Conservation (phyloP, 331 rosid species). For the Phaseolus coccineus region DNA sequence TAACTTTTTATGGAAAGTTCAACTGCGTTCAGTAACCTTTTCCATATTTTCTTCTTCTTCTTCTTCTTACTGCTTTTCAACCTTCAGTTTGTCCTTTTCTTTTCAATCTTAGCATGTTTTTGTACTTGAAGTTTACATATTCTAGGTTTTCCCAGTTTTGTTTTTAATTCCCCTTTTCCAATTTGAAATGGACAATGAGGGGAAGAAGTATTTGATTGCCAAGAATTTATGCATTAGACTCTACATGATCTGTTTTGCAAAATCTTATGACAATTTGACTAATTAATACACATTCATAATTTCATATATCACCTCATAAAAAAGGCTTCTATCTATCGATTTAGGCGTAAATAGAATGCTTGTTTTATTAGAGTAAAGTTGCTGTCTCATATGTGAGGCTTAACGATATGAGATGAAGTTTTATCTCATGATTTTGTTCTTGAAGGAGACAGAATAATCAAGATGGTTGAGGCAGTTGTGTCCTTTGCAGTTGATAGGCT, state of each 20-base stretch:
- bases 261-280: background rate
- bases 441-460: constrained; percentile 29
- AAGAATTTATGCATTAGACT: background rate
- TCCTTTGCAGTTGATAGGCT: constrained; percentile 49
- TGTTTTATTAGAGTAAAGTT: background rate
- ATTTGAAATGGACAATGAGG: background rate
- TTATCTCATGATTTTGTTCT: background rate
- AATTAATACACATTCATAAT: background rate
- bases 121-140: background rate
- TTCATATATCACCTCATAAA: background rate
- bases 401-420: background rate
- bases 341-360: background rate
- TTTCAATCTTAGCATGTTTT: background rate
- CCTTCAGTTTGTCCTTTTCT: background rate
- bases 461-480: constrained; percentile 56
- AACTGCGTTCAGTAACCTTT: constrained; percentile 1
- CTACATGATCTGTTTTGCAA: background rate
- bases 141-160: background rate
- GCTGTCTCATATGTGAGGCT: background rate
- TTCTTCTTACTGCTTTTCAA: background rate
- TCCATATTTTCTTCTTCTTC: background rate
- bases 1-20: background rate
- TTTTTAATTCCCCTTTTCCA: background rate
- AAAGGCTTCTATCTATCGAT: background rate
- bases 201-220: background rate